A percentile compares a stretch with the other conserved stretches of the same genome.
phyloP scores from a whole-genome alignment of 805 yeast species.

The Cyberlindnera subsufficiens region DNA sequence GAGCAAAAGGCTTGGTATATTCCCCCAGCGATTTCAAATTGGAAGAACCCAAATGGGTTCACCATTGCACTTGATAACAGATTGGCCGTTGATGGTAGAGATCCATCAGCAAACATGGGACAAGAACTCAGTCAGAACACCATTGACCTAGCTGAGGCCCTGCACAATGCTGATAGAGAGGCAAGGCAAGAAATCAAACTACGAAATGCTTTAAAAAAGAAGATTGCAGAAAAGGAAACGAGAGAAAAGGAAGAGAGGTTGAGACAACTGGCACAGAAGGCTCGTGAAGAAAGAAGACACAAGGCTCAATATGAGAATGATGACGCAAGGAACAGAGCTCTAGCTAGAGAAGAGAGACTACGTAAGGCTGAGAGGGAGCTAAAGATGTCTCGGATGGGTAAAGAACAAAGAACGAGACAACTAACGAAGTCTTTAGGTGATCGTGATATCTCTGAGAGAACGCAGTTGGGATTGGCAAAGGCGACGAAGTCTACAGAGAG shows the following conservation, averaged over 20 bases:
- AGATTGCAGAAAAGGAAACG: constrained; percentile 44
- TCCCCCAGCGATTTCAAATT: constrained; percentile 87
- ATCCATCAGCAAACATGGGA: constrained; percentile 26
- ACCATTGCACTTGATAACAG: constrained; percentile 78
- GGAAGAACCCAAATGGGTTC: constrained; percentile 93
- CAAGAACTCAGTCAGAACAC: constrained; percentile 50
- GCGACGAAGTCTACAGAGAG: constrained; percentile 33
- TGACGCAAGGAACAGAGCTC: constrained; percentile 30
- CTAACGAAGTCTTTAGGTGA: constrained; percentile 39
- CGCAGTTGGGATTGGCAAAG: constrained; percentile 44
- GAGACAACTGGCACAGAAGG: constrained; percentile 42
- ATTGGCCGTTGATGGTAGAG: constrained; percentile 43
- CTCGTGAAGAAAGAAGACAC: constrained; percentile 32
- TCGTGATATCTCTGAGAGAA: constrained; percentile 51
- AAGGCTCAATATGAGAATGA: constrained; percentile 7
- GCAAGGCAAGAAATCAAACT: constrained; percentile 52
- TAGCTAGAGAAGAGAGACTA: constrained; percentile 38
- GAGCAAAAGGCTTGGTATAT: constrained; percentile 81
- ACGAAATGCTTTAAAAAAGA: constrained; percentile 43
- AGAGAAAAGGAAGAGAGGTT: constrained; percentile 46
- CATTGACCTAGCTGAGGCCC: constrained; percentile 60
- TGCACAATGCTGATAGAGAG: constrained; percentile 59
- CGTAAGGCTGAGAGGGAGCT: constrained; percentile 43
- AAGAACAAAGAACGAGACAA: constrained; percentile 35
- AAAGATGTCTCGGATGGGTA: constrained; percentile 36